A percentile compares a stretch with the other conserved stretches of the same genome.
These are phyloP conservation scores for Colletotrichum sp. DNA, from an alignment of 2,329 filamentous ascomycete genomes.

Conservation along the genomic window DNA sequence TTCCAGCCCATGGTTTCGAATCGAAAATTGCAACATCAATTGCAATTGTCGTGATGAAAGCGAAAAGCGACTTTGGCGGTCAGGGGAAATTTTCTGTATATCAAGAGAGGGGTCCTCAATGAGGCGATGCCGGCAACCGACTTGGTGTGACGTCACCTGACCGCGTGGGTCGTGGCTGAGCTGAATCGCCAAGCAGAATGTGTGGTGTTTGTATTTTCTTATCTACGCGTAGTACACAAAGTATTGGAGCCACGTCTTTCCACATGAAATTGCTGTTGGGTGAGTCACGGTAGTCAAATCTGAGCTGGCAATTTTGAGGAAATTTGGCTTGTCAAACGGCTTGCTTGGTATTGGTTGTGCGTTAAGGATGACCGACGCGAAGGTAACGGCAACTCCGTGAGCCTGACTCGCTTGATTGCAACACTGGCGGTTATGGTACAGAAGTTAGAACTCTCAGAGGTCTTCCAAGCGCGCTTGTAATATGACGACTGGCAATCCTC, in stretches of 20 bases:
- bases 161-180: constrained; percentile 2
- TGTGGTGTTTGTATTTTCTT: background rate
- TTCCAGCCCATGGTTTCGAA: constrained; percentile 30
- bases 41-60: background rate
- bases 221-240: background rate
- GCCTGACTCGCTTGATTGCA: background rate
- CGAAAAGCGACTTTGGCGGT: background rate
- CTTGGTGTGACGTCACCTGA: background rate
- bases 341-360: background rate
- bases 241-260: background rate
- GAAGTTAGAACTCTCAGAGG: accelerated
- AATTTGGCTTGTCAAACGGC: background rate
- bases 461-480: background rate
- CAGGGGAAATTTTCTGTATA: background rate
- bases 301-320: background rate
- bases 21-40: background rate
- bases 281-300: background rate
- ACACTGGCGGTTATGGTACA: background rate
- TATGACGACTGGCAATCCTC: background rate
- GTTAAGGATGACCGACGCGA: background rate
- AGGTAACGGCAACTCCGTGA: background rate
- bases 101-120: background rate
- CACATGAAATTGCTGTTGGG: background rate
- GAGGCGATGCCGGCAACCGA: background rate
- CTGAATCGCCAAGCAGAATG: background rate